Percentiles rank a stretch among this genome's conserved stretches.
phyloP scores from a whole-genome alignment of 1,139 yeast species.

The Hemisphaericaspora lyxosophila region DNA sequence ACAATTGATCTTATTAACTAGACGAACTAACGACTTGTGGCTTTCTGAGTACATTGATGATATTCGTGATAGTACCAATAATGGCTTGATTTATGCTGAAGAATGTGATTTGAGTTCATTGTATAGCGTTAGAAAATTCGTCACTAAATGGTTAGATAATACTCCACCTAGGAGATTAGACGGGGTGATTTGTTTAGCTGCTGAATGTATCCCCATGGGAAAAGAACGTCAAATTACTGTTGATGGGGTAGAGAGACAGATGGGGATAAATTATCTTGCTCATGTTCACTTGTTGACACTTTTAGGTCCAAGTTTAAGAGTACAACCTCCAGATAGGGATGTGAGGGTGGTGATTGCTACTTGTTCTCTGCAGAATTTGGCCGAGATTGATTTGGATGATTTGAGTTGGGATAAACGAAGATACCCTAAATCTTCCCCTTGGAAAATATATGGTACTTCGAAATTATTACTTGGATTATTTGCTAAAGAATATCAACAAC shows the following conservation, averaged over 20 bases:
- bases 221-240: slow-evolving; percentile 58
- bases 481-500: slow-evolving; percentile 72
- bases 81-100: slow-evolving; percentile 82
- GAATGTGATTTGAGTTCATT: slow-evolving; percentile 78
- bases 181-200: slow-evolving; percentile 86
- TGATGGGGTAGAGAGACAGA: slow-evolving; percentile 85
- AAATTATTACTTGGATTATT: slow-evolving; percentile 74
- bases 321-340: slow-evolving; percentile 93
- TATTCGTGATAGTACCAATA: slow-evolving; percentile 65
- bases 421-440: slow-evolving; percentile 64
- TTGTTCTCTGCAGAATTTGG: slow-evolving; percentile 77
- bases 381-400: slow-evolving; percentile 63
- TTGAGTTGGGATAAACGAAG: slow-evolving; percentile 61
- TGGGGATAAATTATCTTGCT: slow-evolving; percentile 78
- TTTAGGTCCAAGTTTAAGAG: slow-evolving; percentile 74
- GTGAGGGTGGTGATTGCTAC: slow-evolving; percentile 76
- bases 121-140: slow-evolving; percentile 81
- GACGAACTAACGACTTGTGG: slow-evolving; percentile 72
- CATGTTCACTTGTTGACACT: slow-evolving; percentile 79
- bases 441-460: slow-evolving; percentile 78
- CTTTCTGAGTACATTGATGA: slow-evolving; percentile 75
- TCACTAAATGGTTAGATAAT: slow-evolving; percentile 91
- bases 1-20: slow-evolving; percentile 72
- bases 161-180: slow-evolving; percentile 88
- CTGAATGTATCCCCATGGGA: slow-evolving; percentile 68